Conservation (phyloP, 2,329 filamentous ascomycete species). For the Neofusicoccum sp. region DNA sequence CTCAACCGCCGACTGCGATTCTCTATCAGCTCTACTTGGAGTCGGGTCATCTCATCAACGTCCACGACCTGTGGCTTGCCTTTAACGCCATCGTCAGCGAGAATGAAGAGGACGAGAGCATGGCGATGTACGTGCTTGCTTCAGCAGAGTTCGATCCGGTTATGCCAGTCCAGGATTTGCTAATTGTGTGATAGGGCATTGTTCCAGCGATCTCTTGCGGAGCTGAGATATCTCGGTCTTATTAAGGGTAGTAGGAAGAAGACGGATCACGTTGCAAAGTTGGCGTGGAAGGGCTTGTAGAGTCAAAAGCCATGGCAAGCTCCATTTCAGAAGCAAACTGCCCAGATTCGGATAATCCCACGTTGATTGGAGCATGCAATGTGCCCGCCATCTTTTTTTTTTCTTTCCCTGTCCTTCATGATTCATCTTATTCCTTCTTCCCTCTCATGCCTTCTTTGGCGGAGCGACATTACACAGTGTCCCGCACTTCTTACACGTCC, state of each 20-base stretch:
- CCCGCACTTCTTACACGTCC: constrained; percentile 77
- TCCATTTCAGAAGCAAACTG: background rate
- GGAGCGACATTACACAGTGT: constrained; percentile 70
- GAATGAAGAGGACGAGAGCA: constrained; percentile 43
- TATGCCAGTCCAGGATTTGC: constrained; percentile 9
- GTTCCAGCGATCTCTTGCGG: constrained; percentile 83
- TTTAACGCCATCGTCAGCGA: constrained; percentile 64
- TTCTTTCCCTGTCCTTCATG: background rate
- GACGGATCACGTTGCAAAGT: constrained; percentile 85
- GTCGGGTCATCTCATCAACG: constrained; percentile 73
- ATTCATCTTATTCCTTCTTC: background rate
- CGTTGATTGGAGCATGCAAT: background rate
- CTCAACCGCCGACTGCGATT: constrained; percentile 68
- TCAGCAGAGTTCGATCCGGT: constrained; percentile 23
- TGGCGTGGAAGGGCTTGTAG: constrained; percentile 73
- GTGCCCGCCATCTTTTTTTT: background rate
- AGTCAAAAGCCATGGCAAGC: background rate
- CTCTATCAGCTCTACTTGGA: constrained; percentile 79
- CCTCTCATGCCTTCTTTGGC: constrained; percentile 23
- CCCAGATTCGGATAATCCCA: background rate
- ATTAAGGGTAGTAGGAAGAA: constrained; percentile 89
- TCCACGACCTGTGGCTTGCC: constrained; percentile 75
- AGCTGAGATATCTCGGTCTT: constrained; percentile 81
- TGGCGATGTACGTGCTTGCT: constrained; percentile 36
- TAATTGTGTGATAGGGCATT: constrained; percentile 51